Base-by-base conservation (phyloP, 2,329 filamentous ascomycete genomes). In the Phyllosticta paracitricarpa region DNA sequence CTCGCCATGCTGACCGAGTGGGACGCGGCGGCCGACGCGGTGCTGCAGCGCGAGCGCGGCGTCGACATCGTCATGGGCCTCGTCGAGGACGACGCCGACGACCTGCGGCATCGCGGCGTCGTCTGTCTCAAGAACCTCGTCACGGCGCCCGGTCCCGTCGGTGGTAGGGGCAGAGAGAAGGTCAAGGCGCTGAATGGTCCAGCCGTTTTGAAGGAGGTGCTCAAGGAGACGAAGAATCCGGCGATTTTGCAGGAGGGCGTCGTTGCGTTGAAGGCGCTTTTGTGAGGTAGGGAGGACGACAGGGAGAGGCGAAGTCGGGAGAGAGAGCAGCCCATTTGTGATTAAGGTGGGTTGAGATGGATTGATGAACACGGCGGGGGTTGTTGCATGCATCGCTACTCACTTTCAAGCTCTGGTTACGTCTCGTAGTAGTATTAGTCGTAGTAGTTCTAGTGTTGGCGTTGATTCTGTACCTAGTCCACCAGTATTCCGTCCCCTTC, bases 1-100 rank as follows among this genome's bases (percentile, higher is more conserved):
- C 74, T 99, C 57, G 94, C 93, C 0, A 89, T 89, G 74, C 76
- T 99, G 25, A 91, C 91, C 0, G 84, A 85, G 30, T 91, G 87
- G 71, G 89, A 94, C 67, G 81, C 82, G 1, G 88, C 89, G 0
- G 87, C 93, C 1, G 80, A 83, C 2, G 86, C 83, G 3, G 81
- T 97, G 2, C 68, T 96, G 48, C 82, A 84, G 63, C 81, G 88
- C 26, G 84, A 89, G 4, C 81, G 88, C 14, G 91, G 90, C 0
- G 80, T 94, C 3, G 81, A 85, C 64, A 84, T 90, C n/a, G 68
- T 97, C n/a, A 74, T 99, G n/a, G 84, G 81, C 0, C 75, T 97
- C 70, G 96, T 91, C 68, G 78, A 79, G 17, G 91, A 96, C 65
- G 79, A 81, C 28, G 83, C 88, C 5, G 86, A 89, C 67, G 86